phyloP scores from a whole-genome alignment of 1,284 basidiomycete genomes.

The Phellopilus nigrolimitatus region DNA sequence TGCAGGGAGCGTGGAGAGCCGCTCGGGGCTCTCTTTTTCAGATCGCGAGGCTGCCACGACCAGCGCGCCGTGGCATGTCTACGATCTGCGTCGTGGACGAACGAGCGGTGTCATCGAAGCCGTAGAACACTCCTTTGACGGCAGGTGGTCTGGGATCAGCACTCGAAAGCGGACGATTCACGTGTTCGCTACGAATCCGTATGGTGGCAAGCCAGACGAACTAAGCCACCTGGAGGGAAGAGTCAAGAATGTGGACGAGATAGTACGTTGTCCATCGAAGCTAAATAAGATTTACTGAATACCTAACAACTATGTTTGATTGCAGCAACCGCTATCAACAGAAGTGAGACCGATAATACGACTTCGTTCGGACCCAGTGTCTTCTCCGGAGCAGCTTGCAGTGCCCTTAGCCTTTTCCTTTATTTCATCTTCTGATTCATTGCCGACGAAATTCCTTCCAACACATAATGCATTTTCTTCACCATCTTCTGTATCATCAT shows the following conservation, averaged over 20 bases:
- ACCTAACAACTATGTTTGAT: background rate
- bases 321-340: slow-evolving; percentile 47
- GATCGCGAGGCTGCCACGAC: slow-evolving; percentile 21
- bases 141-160: slow-evolving; percentile 66
- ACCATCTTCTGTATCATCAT: slow-evolving; percentile 32
- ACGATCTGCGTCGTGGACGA: slow-evolving; percentile 66
- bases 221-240: slow-evolving; percentile 57
- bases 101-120: slow-evolving; percentile 62
- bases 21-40: background rate
- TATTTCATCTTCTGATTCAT: slow-evolving; percentile 34
- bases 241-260: slow-evolving; percentile 49
- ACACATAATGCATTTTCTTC: slow-evolving; percentile 31
- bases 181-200: slow-evolving; percentile 73
- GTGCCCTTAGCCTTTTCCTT: slow-evolving; percentile 55
- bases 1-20: slow-evolving; percentile 6
- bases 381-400: slow-evolving; percentile 30
- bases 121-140: slow-evolving; percentile 57
- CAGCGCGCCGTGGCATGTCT: slow-evolving; percentile 52
- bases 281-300: background rate
- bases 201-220: slow-evolving; percentile 64
- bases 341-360: slow-evolving; percentile 56
- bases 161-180: slow-evolving; percentile 64
- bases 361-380: slow-evolving; percentile 38
- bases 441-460: slow-evolving; percentile 40
- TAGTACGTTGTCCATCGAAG: slow-evolving; percentile 37